A percentile compares a stretch with the other conserved stretches of the same genome.
Conservation (phyloP, 78 protist genomes). For the Dictyostelium capitatum region DNA sequence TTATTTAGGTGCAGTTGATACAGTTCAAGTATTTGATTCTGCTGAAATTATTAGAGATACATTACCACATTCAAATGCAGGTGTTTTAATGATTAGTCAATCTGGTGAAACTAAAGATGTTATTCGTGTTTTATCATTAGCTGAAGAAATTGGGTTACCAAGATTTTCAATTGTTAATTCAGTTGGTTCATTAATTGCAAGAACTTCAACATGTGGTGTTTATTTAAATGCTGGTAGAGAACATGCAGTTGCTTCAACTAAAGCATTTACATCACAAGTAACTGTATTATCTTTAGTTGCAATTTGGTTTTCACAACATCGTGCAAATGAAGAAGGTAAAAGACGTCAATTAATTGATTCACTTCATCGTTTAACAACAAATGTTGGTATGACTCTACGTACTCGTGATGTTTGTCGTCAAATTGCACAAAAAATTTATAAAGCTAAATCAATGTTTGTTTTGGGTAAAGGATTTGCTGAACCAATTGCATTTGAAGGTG, state of each 20-base stretch:
- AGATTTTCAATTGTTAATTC: slow-evolving; percentile 89
- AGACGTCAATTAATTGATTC: slow-evolving; percentile 80
- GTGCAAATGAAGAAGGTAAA: slow-evolving; percentile 67
- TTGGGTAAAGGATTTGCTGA: slow-evolving; percentile 95
- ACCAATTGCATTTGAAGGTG: slow-evolving; percentile 97
- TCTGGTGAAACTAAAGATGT: slow-evolving; percentile 86
- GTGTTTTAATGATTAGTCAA: slow-evolving; percentile 75
- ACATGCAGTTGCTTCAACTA: slow-evolving; percentile 99
- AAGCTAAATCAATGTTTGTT: slow-evolving; percentile 84
- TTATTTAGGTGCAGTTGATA: slow-evolving; percentile 81
- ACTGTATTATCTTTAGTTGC: slow-evolving; percentile 83
- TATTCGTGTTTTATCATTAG: slow-evolving; percentile 57
- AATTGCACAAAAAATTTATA: slow-evolving; percentile 82
- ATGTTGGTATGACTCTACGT: slow-evolving; percentile 77
- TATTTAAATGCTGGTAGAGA: slow-evolving; percentile 98
- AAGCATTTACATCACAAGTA: slow-evolving; percentile 98
- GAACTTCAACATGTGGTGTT: slow-evolving; percentile 95
- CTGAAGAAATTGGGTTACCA: slow-evolving; percentile 59
- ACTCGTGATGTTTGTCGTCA: slow-evolving; percentile 59
- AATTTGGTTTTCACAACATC: slow-evolving; percentile 82
- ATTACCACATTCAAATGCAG: slow-evolving; percentile 55
- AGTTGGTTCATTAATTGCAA: slow-evolving; percentile 97
- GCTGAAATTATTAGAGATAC: slow-evolving; percentile 75
- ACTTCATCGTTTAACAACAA: slow-evolving; percentile 79
- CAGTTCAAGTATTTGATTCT: slow-evolving; percentile 82